Evolutionary conservation across 2,329 filamentous ascomycete genomes (phyloP), one percentile per base, ranked within the genome.

Genomic region (Amauroascus verrucosus): DNA sequence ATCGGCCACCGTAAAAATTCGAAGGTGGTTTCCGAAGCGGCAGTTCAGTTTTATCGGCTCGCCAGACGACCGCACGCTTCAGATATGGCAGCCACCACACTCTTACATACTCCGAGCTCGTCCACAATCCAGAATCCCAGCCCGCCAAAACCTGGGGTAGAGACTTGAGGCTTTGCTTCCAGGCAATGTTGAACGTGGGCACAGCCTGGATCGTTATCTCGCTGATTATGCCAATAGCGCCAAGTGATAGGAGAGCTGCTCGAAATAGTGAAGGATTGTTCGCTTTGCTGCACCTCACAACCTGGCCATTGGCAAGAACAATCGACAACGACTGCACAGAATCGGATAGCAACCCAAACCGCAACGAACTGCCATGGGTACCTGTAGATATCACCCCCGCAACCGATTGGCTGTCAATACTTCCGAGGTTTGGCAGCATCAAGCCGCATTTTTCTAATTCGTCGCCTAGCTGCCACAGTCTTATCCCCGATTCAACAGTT

Each of bases 21-120:
- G 72, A 75, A 1, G 78, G 78, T 1, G 86, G 82, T 6, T 79
- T 72, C 14, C 72, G 72, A 38, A 77, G 71, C 0, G 81, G 74
- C 54, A 84, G 79, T 7, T 80, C 74, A 0, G 87, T 88, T 66
- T 86, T 85, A 46, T 88, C 79, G n/a, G 89, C 93, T 38, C 81
- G 80, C 93, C 93, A 98, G 44, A 94, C 80, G 46, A 97, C 86
- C 0, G 88, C 88, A 44, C 88, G 81, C 53, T 88, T 81, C 65
- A 86, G 88, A 71, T 97, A 95, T 0, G 93, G 93, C 65, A 95
- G 83, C 93, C 93, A 98, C 91, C 93, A 98, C 26, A 96, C 88
- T 26, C 93, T 80, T 24, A 94, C 88, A 64, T 91, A 98, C 68
- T 97, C 89, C 57, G 84, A 81, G 57, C 82, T 79, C 1, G 81